Evolutionary conservation across 2,329 filamentous ascomycete species (phyloP), one percentile per base, ranked within the genome.

Genomic region (Daldinia eschscholtzii): DNA sequence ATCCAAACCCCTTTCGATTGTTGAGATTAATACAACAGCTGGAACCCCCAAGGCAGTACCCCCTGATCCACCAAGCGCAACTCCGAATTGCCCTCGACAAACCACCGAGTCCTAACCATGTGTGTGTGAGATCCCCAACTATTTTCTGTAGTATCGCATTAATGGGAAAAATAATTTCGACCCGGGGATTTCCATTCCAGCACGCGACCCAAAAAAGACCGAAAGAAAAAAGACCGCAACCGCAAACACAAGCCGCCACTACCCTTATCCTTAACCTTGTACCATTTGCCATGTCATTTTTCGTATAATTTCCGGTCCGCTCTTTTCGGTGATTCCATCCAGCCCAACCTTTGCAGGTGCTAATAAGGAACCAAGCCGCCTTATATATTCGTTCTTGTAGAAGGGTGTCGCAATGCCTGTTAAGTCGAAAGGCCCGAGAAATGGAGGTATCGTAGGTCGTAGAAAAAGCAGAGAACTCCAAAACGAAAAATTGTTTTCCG

Each of bases 231-330:
- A 67, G 2, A 39, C 55, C 20, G 57, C 62, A 62, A 61, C 35
- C 56, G 39, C 44, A 70, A 68, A 73, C 65, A 64, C 70, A 71
- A 67, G 37, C 33, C 52, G 52, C 52, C 52, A 72, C 72, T 67
- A 61, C 71, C 70, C 65, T 52, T 61, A 71, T 76, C 73, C 61
- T 53, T 42, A 59, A 44, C 59, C 60, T 65, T 70, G 69, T 67
- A 65, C 70, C 70, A 33, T 65, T 66, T 72, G 67, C 73, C 74
- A 65, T 70, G 66, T 69, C 65, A 39, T 72, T 73, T 73, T 67
- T 70, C 66, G 50, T 68, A 59, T 58, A 61, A 46, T 72, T 70
- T 68, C 70, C 61, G 61, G 50, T 63, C 61, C 57, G 42, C 52
- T 64, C 57, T 73, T 68, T 74, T 68, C 37, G 63, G 65, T 67